Percentiles rank a stretch among this genome's conserved stretches.
Evolutionary conservation across 768 basidiomycete species (phyloP).

Genomic region (Amanita brunnescens): DNA sequence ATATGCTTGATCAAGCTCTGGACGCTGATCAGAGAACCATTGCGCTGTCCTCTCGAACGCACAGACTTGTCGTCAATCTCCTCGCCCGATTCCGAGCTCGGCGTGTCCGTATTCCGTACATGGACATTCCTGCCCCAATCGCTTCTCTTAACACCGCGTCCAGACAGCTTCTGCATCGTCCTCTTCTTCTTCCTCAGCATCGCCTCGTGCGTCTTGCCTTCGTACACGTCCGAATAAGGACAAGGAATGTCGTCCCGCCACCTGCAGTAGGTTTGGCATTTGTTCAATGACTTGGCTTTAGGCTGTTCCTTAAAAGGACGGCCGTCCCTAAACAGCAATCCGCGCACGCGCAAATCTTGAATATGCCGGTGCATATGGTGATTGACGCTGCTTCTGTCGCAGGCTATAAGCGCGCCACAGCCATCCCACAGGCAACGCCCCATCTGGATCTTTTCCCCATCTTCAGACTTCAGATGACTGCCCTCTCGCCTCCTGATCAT

Average conservation of each 20-base stretch:
- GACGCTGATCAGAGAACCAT: not conserved
- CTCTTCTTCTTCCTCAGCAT: not conserved
- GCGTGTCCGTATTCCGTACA: not conserved
- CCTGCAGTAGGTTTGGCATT: not conserved
- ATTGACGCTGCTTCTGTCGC: not conserved
- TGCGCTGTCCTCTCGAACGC: not conserved
- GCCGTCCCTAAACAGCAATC: not conserved
- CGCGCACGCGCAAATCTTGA: not conserved
- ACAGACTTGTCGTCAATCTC: not conserved
- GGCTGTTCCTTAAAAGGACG: too few species aligned
- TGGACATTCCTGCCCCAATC: not conserved
- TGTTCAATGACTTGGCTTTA: not conserved
- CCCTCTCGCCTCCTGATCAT: not conserved
- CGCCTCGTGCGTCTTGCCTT: not conserved
- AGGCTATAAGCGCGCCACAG: not conserved
- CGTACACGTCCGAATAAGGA: not conserved
- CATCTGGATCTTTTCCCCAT: not conserved
- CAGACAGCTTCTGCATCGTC: not conserved
- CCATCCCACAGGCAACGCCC: not conserved
- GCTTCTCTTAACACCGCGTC: not conserved
- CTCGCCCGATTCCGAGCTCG: not conserved
- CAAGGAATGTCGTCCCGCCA: slow-evolving; percentile 1
- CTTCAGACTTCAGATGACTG: not conserved
- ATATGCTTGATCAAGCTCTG: slow-evolving; percentile 3
- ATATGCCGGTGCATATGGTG: not conserved